A percentile compares a stretch with the other conserved stretches of the same genome.
Evolutionary conservation across 2,329 filamentous ascomycete species (phyloP).

Genomic region (Penicillium expansum): DNA sequence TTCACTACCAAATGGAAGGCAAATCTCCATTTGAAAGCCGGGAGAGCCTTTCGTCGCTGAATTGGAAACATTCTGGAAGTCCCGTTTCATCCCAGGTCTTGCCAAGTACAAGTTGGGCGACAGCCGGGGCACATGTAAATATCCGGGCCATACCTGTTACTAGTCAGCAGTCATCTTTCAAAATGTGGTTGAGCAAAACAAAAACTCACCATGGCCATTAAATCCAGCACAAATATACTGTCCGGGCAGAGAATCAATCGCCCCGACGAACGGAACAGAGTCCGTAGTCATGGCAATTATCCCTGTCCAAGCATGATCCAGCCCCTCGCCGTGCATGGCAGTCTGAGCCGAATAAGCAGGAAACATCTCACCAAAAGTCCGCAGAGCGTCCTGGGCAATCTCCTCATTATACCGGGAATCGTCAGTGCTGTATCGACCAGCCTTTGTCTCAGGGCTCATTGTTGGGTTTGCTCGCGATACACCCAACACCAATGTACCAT

Average conservation of each 20-base stretch:
- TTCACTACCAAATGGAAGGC: constrained; percentile 21
- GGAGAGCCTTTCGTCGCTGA: constrained; percentile 27
- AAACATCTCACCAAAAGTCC: constrained; percentile 38
- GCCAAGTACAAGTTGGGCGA: constrained; percentile 44
- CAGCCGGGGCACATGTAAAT: constrained; percentile 47
- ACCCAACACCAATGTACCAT: constrained; percentile 47
- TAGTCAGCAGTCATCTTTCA: not conserved
- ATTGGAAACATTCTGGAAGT: constrained; percentile 38
- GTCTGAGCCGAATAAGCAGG: constrained; percentile 19
- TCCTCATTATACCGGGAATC: constrained; percentile 44
- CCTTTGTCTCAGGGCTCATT: constrained; percentile 31
- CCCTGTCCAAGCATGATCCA: constrained; percentile 49
- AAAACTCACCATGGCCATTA: constrained; percentile 45
- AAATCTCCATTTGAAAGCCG: constrained; percentile 13
- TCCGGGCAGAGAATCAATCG: constrained; percentile 40
- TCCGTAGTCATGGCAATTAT: constrained; percentile 51
- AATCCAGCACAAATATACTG: constrained; percentile 53
- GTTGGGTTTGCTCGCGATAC: constrained; percentile 45
- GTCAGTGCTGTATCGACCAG: constrained; percentile 36
- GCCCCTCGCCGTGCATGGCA: constrained; percentile 42
- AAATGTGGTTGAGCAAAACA: not conserved
- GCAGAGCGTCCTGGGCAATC: constrained; percentile 39
- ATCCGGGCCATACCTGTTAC: constrained; percentile 43
- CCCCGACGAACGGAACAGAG: constrained; percentile 49
- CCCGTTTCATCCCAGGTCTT: constrained; percentile 41